phyloP scores from a whole-genome alignment of 2,329 filamentous ascomycete species.

The Claviceps maximensis region DNA sequence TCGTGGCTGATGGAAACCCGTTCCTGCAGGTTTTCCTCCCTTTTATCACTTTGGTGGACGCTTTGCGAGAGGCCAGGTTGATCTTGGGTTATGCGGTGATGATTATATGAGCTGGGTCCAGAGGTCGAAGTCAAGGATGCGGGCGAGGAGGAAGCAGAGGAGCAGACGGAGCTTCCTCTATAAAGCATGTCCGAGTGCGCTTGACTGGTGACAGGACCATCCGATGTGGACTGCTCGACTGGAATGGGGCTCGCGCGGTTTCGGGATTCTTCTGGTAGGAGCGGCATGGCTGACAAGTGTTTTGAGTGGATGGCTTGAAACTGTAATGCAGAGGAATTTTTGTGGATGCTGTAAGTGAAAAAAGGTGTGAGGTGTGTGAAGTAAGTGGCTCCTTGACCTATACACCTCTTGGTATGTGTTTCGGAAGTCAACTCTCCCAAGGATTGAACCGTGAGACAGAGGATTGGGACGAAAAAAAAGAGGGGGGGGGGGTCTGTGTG shows the following conservation, averaged over 20 bases:
- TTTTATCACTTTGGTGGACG: not conserved
- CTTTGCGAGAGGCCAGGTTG: not conserved
- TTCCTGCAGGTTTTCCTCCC: conserved; percentile 1
- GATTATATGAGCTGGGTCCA: not conserved
- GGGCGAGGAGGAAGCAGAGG: conserved; percentile 1
- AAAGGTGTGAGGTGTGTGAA: not conserved
- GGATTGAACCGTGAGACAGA: conserved; percentile 8
- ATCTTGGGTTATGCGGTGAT: conserved; percentile 3
- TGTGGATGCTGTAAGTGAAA: not conserved
- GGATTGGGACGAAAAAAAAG: not conserved
- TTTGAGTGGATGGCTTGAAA: not conserved
- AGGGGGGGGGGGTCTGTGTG: not conserved
- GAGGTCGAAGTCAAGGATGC: not conserved
- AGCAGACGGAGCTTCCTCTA: conserved; percentile 12
- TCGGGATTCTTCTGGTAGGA: conserved; percentile 6
- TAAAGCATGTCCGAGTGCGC: conserved; percentile 6
- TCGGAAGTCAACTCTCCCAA: conserved; percentile 1
- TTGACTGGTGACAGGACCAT: not conserved
- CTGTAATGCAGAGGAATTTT: not conserved
- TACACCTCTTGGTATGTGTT: conserved; percentile 1
- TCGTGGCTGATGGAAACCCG: conserved; percentile 2
- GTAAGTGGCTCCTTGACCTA: not conserved
- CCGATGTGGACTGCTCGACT: conserved; percentile 4
- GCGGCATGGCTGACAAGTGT: conserved; percentile 8
- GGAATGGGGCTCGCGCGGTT: conserved; percentile 10